Evolutionary conservation across 2,329 filamentous ascomycete genomes (phyloP), one percentile per base, ranked within the genome.

Genomic region (Aureobasidium sp.): DNA sequence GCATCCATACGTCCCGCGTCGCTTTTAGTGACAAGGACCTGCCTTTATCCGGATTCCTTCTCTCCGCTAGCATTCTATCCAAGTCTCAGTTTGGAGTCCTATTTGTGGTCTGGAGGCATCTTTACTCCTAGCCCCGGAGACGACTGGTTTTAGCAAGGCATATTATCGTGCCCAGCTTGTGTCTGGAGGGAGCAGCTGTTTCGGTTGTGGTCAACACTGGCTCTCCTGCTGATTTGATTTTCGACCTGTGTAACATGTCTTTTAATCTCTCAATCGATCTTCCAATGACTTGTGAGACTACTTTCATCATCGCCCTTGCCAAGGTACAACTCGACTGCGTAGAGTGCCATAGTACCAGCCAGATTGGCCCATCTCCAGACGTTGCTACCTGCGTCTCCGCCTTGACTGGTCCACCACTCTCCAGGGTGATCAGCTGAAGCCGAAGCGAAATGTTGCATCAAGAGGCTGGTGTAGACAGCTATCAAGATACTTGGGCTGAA

Each of bases 401-500:
- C 90, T 69, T 92, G 87, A 57, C 89, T 86, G 2, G 87, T 92
- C 91, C 92, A 97, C 79, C 92, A 88, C 64, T 86, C 84, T 17
- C 82, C 83, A 19, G 73, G 63, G 73, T 79, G 75, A 73, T 77
- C 84, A 58, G 81, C 77, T 24, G 77, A 84, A 17, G 82, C 88
- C 12, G 89, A 87, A 5, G 91, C 89, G 71, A 99, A 97, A 74
- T 99, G 94, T 73, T 97, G 94, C 78, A 97, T 87, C 37, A 99
- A 78, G 56, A 99, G 77, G 74, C 92, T 97, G 2, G 94, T 99
- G 75, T 99, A 99, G 33, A 97, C 92, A 4, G 94, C 89, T 64
- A 99, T 93, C 60, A 99, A 81, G 61, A 97, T 95, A 27, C 90
- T 95, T 0, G 94, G 93, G 19, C 90, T 94, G 76, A 97, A 97